A percentile compares a stretch with the other conserved stretches of the same genome.
Conservation (phyloP, 371 early-diverging fungal species). For the Haplosporangium sp. region DNA sequence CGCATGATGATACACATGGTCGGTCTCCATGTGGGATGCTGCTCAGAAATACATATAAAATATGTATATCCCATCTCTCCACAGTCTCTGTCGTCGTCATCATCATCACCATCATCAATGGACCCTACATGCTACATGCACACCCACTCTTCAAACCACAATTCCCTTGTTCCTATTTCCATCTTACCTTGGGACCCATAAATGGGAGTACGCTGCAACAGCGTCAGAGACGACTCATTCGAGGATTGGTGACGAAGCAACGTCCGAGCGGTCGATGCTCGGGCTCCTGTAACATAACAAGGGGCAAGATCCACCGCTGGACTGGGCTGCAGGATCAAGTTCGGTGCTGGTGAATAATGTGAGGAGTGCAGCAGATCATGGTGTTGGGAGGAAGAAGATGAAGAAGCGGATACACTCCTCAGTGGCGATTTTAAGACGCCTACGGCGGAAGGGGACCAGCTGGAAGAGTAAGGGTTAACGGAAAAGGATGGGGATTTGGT, state of each 20-base stretch:
- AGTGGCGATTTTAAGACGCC: conserved; percentile 21
- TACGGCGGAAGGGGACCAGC: conserved; percentile 33
- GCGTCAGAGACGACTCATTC: not conserved
- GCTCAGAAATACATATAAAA: no score
- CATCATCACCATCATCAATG: no score
- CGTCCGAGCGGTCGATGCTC: not conserved
- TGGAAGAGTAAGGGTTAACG: conserved; percentile 38
- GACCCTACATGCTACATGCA: no score
- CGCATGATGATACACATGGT: no score
- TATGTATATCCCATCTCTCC: no score
- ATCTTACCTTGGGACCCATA: conserved; percentile 33
- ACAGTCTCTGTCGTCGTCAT: no score
- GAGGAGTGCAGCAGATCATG: conserved; percentile 10
- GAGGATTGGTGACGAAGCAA: conserved; percentile 6
- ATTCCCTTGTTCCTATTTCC: no score
- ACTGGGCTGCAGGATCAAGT: conserved; percentile 39
- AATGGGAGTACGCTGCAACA: not conserved
- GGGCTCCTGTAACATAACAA: conserved; percentile 13
- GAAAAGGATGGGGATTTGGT: not conserved
- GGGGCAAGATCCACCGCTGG: conserved; percentile 22
- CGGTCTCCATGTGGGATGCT: no score
- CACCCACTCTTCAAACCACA: no score
- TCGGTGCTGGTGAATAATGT: conserved; percentile 45
- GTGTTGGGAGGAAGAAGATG: not conserved
- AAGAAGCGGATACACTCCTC: conserved; percentile 6